Conservation (phyloP, 2,329 filamentous ascomycete species). For the Incumbomyces delicatus region DNA sequence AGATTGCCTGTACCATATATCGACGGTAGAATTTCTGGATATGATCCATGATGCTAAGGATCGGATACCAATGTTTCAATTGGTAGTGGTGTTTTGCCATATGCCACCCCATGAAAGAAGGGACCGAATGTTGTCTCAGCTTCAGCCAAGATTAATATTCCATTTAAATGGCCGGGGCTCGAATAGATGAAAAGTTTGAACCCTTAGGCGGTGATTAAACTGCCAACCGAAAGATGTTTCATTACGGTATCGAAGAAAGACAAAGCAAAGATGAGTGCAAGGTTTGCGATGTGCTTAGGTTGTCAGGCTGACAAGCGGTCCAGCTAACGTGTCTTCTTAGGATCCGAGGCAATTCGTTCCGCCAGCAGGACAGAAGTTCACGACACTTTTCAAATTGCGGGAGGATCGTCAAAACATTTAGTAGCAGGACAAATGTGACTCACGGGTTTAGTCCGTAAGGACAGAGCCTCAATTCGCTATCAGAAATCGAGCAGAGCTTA, state of each 20-base stretch:
- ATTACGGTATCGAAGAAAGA: slow-evolving; percentile 14
- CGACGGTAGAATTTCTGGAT: slow-evolving; percentile 14
- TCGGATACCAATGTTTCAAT: neutral
- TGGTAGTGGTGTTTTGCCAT: slow-evolving; percentile 9
- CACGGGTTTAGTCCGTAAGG: neutral
- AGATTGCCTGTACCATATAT: slow-evolving; percentile 19
- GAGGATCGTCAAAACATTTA: no score
- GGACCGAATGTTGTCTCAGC: no score
- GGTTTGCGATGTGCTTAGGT: slow-evolving; percentile 17
- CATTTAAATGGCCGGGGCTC: no score
- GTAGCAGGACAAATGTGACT: neutral
- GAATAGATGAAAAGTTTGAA: no score
- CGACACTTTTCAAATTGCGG: slow-evolving; percentile 50
- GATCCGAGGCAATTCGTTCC: slow-evolving; percentile 14
- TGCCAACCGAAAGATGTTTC: no score
- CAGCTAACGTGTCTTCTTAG: no score
- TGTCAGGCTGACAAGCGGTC: no score
- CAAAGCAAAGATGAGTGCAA: slow-evolving; percentile 14
- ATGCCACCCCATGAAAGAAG: slow-evolving; percentile 17
- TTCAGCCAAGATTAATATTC: no score
- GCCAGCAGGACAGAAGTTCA: slow-evolving; percentile 8
- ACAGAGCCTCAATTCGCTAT: slow-evolving; percentile 50
- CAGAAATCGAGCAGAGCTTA: slow-evolving; percentile 62
- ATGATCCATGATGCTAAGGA: slow-evolving; percentile 1
- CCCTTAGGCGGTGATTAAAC: no score